phyloP scores from a whole-genome alignment of 306 rosid genomes.

The Coriaria nepalensis region DNA sequence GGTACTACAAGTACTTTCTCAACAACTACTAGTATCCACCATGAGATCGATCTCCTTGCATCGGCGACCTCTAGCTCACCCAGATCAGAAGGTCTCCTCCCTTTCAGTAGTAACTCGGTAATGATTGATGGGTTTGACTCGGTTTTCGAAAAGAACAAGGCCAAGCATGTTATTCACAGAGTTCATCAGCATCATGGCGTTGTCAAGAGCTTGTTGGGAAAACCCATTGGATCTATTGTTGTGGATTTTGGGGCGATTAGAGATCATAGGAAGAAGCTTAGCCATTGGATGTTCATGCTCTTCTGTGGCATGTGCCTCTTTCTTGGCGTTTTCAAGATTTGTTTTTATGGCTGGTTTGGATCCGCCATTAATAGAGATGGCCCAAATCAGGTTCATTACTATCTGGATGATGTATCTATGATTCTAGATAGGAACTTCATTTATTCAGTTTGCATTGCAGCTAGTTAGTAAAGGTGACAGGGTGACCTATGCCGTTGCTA shows the following conservation, averaged over 20 bases:
- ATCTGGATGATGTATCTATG: slow-evolving; percentile 1
- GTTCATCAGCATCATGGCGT: slow-evolving; percentile 28
- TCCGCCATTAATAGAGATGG: slow-evolving; percentile 56
- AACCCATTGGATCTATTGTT: slow-evolving; percentile 42
- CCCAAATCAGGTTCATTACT: slow-evolving; percentile 32
- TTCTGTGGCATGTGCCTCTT: slow-evolving; percentile 82
- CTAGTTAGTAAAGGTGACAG: too few relatives aligned
- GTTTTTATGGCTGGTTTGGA: slow-evolving; percentile 96
- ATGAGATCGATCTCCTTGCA: slow-evolving; percentile 52
- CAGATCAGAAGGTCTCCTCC: slow-evolving; percentile 32
- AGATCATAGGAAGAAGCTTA: slow-evolving; percentile 41
- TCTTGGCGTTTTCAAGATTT: slow-evolving; percentile 77
- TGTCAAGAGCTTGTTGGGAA: slow-evolving; percentile 33
- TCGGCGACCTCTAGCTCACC: slow-evolving; percentile 33
- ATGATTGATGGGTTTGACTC: slow-evolving; percentile 37
- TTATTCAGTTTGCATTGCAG: background rate
- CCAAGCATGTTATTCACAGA: slow-evolving; percentile 43
- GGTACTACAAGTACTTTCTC: background rate
- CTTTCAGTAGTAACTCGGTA: slow-evolving; percentile 14
- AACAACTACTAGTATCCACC: slow-evolving; percentile 20
- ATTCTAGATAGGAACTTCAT: background rate
- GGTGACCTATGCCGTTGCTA: too few relatives aligned
- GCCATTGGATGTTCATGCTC: slow-evolving; percentile 78
- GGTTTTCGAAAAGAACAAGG: slow-evolving; percentile 36
- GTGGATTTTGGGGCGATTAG: slow-evolving; percentile 59